Evolutionary conservation across 2,329 filamentous ascomycete genomes (phyloP).

Genomic region (Claviceps sp.): DNA sequence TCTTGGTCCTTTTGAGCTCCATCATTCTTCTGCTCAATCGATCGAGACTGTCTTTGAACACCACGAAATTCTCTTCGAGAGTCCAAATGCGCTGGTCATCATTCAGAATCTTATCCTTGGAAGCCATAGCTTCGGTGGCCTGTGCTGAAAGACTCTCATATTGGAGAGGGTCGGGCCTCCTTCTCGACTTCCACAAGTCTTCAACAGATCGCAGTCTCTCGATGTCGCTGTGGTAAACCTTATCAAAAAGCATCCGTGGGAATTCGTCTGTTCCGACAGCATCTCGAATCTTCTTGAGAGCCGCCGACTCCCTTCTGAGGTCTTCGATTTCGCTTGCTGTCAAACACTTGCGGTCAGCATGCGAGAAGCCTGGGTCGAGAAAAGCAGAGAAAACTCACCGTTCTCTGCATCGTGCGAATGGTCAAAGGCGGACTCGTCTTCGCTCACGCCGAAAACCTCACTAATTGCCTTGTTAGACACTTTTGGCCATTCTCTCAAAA

Average conservation of each 20-base stretch:
- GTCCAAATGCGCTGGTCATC: constrained; percentile 71
- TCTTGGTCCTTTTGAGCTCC: constrained; percentile 40
- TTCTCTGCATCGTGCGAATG: constrained; percentile 72
- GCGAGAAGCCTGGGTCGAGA: neutral
- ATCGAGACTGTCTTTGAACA: constrained; percentile 74
- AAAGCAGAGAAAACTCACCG: constrained; percentile 26
- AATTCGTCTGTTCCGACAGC: constrained; percentile 72
- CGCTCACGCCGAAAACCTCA: constrained; percentile 84
- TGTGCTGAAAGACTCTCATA: constrained; percentile 48
- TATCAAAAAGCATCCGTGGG: constrained; percentile 70
- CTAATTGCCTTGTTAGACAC: constrained; percentile 5
- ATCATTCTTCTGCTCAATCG: constrained; percentile 63
- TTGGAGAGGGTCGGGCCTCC: constrained; percentile 58
- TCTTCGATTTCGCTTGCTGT: constrained; percentile 70
- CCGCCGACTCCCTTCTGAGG: constrained; percentile 68
- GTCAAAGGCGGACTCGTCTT: constrained; percentile 74
- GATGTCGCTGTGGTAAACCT: constrained; percentile 82
- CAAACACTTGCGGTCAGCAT: neutral
- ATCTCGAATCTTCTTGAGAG: constrained; percentile 68
- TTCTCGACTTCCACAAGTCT: constrained; percentile 88
- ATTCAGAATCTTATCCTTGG: constrained; percentile 40
- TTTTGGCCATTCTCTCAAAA: neutral
- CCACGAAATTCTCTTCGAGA: constrained; percentile 67
- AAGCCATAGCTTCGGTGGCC: constrained; percentile 32
- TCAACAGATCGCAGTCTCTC: constrained; percentile 71